Percentiles rank a stretch among this genome's conserved stretches.
Conservation (phyloP, 768 basidiomycete genomes). For the Xerocomellus chrysenteron region DNA sequence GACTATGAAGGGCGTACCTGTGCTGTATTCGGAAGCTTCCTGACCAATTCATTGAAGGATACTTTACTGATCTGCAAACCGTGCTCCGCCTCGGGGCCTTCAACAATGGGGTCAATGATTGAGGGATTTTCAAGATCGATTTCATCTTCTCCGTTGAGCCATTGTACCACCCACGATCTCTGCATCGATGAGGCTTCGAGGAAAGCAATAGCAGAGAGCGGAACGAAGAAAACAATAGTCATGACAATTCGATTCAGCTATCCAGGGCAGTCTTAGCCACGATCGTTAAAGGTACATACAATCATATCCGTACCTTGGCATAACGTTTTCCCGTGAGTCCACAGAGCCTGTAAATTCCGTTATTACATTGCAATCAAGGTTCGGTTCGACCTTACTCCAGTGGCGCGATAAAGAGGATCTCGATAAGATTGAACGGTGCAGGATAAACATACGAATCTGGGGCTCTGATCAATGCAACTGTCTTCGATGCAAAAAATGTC, state of each 20-base stretch:
- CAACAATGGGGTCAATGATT: constrained; percentile 59
- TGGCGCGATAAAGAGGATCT: constrained; percentile 76
- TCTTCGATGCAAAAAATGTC: constrained; percentile 87
- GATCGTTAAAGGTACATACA: neutral
- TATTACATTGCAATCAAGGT: neutral
- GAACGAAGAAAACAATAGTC: constrained; percentile 78
- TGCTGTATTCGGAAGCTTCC: constrained; percentile 68
- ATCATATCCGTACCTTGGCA: constrained; percentile 44
- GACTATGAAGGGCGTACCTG: constrained; percentile 47
- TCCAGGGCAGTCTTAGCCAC: constrained; percentile 4
- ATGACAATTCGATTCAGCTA: constrained; percentile 80
- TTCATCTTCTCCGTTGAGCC: constrained; percentile 63
- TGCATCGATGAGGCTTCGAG: constrained; percentile 62
- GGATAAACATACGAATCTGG: constrained; percentile 84
- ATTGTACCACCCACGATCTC: constrained; percentile 63
- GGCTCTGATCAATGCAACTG: constrained; percentile 79
- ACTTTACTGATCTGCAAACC: constrained; percentile 70
- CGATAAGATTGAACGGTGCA: constrained; percentile 90
- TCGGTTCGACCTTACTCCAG: constrained; percentile 62
- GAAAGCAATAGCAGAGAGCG: constrained; percentile 69
- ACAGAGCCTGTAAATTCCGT: constrained; percentile 36
- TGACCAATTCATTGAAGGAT: constrained; percentile 66
- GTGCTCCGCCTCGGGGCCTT: constrained; percentile 48
- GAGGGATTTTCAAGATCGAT: constrained; percentile 54
- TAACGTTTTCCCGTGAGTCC: constrained; percentile 54